These are phyloP conservation scores for Aphanomyces cochlioides DNA, from an alignment of 352 stramenopile species.

Conservation along the genomic window DNA sequence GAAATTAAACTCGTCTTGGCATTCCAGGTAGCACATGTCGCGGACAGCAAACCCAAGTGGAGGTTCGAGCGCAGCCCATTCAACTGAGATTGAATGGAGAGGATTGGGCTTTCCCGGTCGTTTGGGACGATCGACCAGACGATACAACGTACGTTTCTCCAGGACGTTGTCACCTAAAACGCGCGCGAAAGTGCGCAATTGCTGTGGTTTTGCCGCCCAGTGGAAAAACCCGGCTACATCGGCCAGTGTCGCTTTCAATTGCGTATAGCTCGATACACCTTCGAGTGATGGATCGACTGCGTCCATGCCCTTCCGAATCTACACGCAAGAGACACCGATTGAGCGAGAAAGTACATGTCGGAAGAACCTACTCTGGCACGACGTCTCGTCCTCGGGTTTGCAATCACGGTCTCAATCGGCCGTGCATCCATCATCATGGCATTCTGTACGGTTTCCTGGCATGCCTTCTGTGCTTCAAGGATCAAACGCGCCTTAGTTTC, in stretches of 20 bases:
- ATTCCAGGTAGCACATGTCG: constrained; percentile 24
- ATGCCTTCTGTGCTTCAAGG: constrained; percentile 9
- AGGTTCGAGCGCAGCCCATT: constrained; percentile 21
- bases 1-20: constrained; percentile 28
- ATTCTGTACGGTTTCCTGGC: constrained; percentile 30
- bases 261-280: constrained; percentile 21
- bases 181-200: constrained; percentile 17
- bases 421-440: constrained; percentile 22
- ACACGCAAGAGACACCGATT: not conserved
- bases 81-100: constrained; percentile 12
- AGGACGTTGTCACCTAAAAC: constrained; percentile 17
- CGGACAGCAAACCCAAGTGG: constrained; percentile 20
- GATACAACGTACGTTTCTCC: constrained; percentile 21
- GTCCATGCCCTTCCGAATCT: constrained; percentile 22
- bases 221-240: constrained; percentile 22
- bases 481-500: not conserved
- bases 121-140: constrained; percentile 20
- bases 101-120: not conserved
- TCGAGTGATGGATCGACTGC: constrained; percentile 11
- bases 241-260: constrained; percentile 14
- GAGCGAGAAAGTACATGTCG: not conserved
- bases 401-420: constrained; percentile 17
- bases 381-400: constrained; percentile 17
- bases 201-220: not conserved
- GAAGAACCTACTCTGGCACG: constrained; percentile 16